Evolutionary conservation across 805 yeast genomes (phyloP), one percentile per base, ranked within the genome.

Genomic region (Metschnikowia similis): DNA sequence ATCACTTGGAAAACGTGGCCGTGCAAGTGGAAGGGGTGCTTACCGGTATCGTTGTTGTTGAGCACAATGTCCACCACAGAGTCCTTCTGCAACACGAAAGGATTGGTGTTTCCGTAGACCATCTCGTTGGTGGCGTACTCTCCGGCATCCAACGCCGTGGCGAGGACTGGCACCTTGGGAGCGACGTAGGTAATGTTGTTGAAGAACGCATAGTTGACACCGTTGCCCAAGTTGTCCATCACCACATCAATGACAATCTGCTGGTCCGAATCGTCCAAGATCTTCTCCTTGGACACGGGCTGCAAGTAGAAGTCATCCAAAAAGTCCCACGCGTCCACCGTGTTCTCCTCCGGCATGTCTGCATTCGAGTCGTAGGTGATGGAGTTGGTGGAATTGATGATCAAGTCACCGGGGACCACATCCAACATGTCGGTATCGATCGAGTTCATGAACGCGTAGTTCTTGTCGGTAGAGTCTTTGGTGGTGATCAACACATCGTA

Each of bases 21-120:
- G 73, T 92, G 99, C 65, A 92, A 74, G 72, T 92, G 99, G 94
- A 92, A 92, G 30, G 99, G 98, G 74, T 92, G 99, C 60, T 77
- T 85, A 65, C 98, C 97, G 6, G 96, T 81, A 69, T 92, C 99
- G 52, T 72, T 71, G 70, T 90, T 91, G 75, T 92, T 92, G 39
- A 92, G 63, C 6, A 88, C 87, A 58, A 92, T 80, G 65, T 92
- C 96, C 32, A 92, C 79, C 51, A 87, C 73, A 60, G 78, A 87
- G 61, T 77, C 78, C 59, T 82, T 76, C 56, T 81, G 79, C 51
- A 92, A 71, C 13, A 92, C 89, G 63, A 78, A 75, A 0, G 96
- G 61, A 64, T 91, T 77, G 47, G 95, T 86, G 72, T 88, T 85
- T 60, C 99, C 99, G 75, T 85, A 87, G 40, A 86, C 73, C 21